Evolutionary conservation across 2,329 filamentous ascomycete genomes (phyloP), one percentile per base, ranked within the genome.

Genomic region (Diaporthe sp.): DNA sequence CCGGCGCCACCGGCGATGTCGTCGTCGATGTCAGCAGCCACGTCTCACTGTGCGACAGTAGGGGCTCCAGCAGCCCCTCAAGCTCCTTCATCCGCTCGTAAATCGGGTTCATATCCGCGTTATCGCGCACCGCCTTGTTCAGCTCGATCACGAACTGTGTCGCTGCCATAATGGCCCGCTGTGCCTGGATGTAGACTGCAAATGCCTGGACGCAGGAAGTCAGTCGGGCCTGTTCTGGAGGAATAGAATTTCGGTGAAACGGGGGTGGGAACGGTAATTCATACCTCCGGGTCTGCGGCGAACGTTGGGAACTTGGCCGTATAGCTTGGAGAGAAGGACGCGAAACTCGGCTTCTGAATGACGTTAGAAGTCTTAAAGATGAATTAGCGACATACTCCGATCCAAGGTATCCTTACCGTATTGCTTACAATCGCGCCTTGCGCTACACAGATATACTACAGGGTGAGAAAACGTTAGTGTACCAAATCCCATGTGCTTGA

Each of bases 351-450:
- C 52, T 83, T 79, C 85, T 87, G 69, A 8, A 54, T 54, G 38
- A 50, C 13, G 58, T 74, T 60, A 42, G 60, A 68, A 13, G 60
- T 15, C 13, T 12, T 42, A 47, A n/a, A 54, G 19, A n/a, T n/a
- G 42, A 40, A 13, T 40, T 22, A 33, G 40, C 30, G n/a, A 30
- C 35, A 7, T 3, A 22, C 38, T 30, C 35, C 17, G n/a, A 8
- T 30, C 13, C 28, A 68, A 45, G 54, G 6, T 38, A 19, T 47
- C 76, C 82, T 76, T 82, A 87, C 86, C 76, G 84, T 85, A 72
- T 86, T 88, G 80, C 85, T 88, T 30, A 89, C 86, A 71, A 89
- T 88, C 1, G 86, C 85, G 15, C 83, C 85, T 77, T 90, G 88
- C 55, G 86, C 88, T 7, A 86, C 85, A 74, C 84, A 86, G 22